Percentiles rank a stretch among this genome's conserved stretches.
Evolutionary conservation across 495 filamentous ascomycete species (phyloP).

Genomic region (Bryoglossum gracile): DNA sequence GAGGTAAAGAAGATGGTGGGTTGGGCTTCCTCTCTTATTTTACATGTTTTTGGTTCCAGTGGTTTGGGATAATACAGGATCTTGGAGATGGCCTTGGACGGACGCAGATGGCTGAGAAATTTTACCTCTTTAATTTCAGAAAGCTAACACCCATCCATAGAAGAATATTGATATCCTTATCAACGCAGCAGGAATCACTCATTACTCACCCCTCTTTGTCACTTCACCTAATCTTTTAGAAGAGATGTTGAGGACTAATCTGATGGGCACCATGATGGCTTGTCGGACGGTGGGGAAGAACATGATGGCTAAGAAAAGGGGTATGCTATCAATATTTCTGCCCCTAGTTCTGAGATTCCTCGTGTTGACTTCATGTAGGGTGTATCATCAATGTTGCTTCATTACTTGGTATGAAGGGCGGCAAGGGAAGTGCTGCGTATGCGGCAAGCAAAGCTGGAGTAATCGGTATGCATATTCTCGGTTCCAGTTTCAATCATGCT

Average conservation of each 20-base stretch:
- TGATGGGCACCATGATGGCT: conserved; percentile 60
- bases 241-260: conserved; percentile 55
- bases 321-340: no score
- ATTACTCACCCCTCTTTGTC: conserved; percentile 48
- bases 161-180: conserved; percentile 51
- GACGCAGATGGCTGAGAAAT: no score
- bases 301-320: conserved; percentile 38
- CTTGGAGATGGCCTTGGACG: conserved; percentile 3
- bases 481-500: background rate
- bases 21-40: background rate
- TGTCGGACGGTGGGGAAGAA: conserved; percentile 48
- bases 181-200: conserved; percentile 68
- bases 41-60: background rate
- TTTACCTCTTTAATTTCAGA: no score
- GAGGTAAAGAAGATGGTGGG: conserved; percentile 21
- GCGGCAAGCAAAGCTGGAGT: conserved; percentile 76
- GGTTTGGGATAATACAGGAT: background rate
- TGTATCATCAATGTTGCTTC: conserved; percentile 80
- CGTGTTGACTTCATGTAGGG: no score
- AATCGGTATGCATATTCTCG: conserved; percentile 40
- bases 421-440: conserved; percentile 61
- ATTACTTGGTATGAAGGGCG: conserved; percentile 56
- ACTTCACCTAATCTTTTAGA: conserved; percentile 36
- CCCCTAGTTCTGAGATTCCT: no score
- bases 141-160: no score